Base-by-base conservation (phyloP, 192 early-diverging fungal species). In the Coemansia sp. region DNA sequence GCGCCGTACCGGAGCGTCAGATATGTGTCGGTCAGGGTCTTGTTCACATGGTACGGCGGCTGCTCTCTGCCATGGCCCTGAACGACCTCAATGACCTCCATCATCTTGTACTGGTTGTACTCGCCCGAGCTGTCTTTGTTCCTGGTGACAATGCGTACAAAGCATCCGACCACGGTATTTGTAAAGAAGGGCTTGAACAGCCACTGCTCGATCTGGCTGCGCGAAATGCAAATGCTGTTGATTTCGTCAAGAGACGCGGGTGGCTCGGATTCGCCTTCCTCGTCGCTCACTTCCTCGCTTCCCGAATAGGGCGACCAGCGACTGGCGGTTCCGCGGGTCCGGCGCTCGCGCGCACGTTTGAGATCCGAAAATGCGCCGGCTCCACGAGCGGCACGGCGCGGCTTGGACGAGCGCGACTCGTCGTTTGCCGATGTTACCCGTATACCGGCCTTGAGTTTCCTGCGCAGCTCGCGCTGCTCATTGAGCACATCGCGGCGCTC, bases 171-270 rank as follows among this genome's bases (percentile, higher is more conserved):
- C 9, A 86, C 84, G 5, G 90, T 83, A 2, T 86, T 69, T 48
- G 86, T 82, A 68, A 94, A 89, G 59, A 89, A 91, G 8, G 88
- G 87, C 29, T 77, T 69, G 74, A 89, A 86, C 34, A 89, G 61
- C 91, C 91, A 93, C 34, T 89, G 83, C 55, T 89, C 89, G 14
- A 93, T 65, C 68, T 85, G 81, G 49, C 84, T 83, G 19, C 93
- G 79, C 9, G 87, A 79, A 38, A 94, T 60, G 25, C 83, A 79
- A 20, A 91, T 84, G 7, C 73, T 59, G 45, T 86, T 84, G 9
- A 91, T 60, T 7, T 91, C 89, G 19, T 88, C 86, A n/a, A 91
- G 61, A 0, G 83, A 79, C 4, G 88, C 85, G 38, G 59, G 17
- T 9, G 59, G 59, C 46, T 61, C 66, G 13, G 54, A 6, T 61